These are phyloP conservation scores for Colletotrichum godetiae DNA, from an alignment of 2,329 filamentous ascomycete species.

Conservation along the genomic window DNA sequence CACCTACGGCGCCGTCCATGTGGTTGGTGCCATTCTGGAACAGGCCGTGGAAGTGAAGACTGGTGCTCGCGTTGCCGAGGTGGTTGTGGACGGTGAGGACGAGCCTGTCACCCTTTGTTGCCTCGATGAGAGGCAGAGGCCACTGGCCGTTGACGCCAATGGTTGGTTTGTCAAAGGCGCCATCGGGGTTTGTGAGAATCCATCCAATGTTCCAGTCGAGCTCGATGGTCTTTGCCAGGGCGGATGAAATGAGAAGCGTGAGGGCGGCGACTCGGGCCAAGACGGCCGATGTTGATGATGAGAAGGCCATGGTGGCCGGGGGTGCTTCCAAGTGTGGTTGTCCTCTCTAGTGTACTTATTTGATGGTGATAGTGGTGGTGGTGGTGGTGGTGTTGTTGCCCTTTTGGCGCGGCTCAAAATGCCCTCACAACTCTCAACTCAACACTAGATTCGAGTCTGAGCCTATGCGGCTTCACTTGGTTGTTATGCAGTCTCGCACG, in stretches of 20 bases:
- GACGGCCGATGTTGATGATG: slow-evolving; percentile 8
- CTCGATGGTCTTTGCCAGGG: slow-evolving; percentile 52
- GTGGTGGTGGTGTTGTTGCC: background rate
- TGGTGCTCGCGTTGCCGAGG: slow-evolving; percentile 63
- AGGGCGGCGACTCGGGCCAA: slow-evolving; percentile 17
- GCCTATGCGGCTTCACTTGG: background rate
- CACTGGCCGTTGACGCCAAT: slow-evolving; percentile 75
- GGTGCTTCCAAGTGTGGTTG: no score
- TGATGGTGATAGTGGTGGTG: no score
- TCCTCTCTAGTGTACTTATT: background rate
- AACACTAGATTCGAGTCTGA: background rate
- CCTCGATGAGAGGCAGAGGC: slow-evolving; percentile 70
- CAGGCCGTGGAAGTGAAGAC: slow-evolving; percentile 71
- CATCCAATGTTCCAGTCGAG: slow-evolving; percentile 72
- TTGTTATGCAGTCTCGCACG: background rate
- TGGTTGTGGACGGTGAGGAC: slow-evolving; percentile 61
- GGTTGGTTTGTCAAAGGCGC: slow-evolving; percentile 62
- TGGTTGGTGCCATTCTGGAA: slow-evolving; percentile 66
- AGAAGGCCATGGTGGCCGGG: slow-evolving; percentile 17
- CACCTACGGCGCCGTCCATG: slow-evolving; percentile 70
- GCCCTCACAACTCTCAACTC: background rate
- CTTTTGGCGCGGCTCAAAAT: background rate
- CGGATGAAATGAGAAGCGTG: slow-evolving; percentile 4
- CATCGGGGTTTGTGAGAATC: slow-evolving; percentile 72
- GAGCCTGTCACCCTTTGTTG: slow-evolving; percentile 63